These are phyloP conservation scores for Murraya paniculata DNA, from an alignment of 345 rosid genomes.

Conservation along the genomic window DNA sequence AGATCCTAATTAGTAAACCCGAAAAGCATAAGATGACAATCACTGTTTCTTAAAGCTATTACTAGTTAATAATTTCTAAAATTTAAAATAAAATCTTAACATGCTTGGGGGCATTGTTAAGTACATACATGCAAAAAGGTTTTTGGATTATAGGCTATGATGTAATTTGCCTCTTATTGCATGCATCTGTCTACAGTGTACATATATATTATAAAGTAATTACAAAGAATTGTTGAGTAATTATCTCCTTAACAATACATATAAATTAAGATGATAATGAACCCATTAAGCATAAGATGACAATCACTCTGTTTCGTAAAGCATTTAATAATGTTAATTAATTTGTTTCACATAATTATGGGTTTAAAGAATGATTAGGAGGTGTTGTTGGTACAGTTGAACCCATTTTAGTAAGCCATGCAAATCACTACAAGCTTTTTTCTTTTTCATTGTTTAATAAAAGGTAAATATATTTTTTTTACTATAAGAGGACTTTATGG, in stretches of 20 bases:
- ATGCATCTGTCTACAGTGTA: not conserved
- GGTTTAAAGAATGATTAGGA: slow-evolving; percentile 11
- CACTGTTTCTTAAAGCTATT: slow-evolving; percentile 16
- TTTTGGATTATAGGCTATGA: not conserved
- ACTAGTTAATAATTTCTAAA: slow-evolving; percentile 10
- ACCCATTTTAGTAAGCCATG: not conserved
- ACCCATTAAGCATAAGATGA: not conserved
- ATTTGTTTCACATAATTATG: slow-evolving; percentile 6
- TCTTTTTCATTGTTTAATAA: not conserved
- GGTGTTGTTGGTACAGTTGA: not conserved
- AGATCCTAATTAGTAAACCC: not conserved
- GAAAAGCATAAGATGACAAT: not conserved
- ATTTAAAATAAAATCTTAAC: not conserved
- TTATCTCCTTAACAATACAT: slow-evolving; percentile 8
- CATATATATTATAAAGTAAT: not conserved
- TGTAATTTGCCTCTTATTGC: not conserved
- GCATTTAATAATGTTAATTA: not conserved
- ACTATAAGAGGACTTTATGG: slow-evolving; percentile 10
- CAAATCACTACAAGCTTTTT: not conserved
- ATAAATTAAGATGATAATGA: not conserved
- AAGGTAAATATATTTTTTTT: not conserved
- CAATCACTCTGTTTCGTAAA: slow-evolving; percentile 20
- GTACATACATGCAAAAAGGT: not conserved
- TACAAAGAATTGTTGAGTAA: slow-evolving; percentile 21
- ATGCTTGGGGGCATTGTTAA: not conserved